These are phyloP conservation scores for Mycena indigotica DNA, from an alignment of 768 basidiomycete species.

Conservation along the genomic window DNA sequence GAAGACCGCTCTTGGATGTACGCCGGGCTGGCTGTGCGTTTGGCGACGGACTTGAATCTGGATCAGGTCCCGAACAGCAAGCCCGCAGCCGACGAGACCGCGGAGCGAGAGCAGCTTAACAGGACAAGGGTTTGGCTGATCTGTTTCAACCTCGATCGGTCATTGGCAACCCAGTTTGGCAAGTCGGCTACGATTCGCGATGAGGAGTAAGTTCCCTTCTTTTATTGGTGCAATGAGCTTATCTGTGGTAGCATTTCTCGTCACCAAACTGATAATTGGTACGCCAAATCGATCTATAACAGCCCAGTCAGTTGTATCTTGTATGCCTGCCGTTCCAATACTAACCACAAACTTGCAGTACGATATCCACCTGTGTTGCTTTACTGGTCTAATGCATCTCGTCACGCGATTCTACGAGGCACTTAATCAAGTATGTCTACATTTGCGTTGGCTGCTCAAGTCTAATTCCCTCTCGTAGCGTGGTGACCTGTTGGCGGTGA, in stretches of 20 bases:
- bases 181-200: constrained; percentile 88
- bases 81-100: constrained; percentile 54
- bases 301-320: constrained; percentile 51
- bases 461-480: constrained; percentile 39
- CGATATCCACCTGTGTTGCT: constrained; percentile 75
- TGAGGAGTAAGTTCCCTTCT: constrained; percentile 56
- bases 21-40: constrained; percentile 85
- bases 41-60: constrained; percentile 87
- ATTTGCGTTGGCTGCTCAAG: constrained; percentile 25
- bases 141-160: constrained; percentile 86
- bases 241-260: constrained; percentile 56
- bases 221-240: neutral
- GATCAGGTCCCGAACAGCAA: constrained; percentile 65
- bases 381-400: constrained; percentile 68
- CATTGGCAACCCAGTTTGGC: constrained; percentile 85
- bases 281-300: constrained; percentile 66
- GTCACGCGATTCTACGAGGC: constrained; percentile 76
- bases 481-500: constrained; percentile 68
- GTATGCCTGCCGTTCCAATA: constrained; percentile 6
- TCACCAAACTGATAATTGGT: constrained; percentile 68
- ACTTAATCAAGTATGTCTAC: constrained; percentile 59
- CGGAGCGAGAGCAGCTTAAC: constrained; percentile 83
- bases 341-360: constrained; percentile 43
- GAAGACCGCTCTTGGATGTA: constrained; percentile 90
- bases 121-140: constrained; percentile 88